Base-by-base conservation (phyloP, 2,329 filamentous ascomycete species). In the Colletotrichum paranaense region DNA sequence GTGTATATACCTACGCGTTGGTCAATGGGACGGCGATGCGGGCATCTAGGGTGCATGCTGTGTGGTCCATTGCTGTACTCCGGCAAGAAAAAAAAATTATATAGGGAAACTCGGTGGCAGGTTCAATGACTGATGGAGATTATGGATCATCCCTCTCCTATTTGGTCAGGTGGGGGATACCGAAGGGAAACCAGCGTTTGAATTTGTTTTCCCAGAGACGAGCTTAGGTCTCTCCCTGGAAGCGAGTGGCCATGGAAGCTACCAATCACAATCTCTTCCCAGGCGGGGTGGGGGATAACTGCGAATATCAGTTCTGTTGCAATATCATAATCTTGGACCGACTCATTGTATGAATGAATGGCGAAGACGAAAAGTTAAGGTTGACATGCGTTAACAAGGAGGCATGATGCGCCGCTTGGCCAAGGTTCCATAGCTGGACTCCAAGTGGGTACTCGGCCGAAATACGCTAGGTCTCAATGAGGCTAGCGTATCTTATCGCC, bases 1-100 rank as follows among this genome's bases (percentile, higher is more conserved):
- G 46, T 68, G 64, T 68, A 73, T 74, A 72, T 73, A 74, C 64
- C 68, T 64, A 73, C 65, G 68, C 62, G 46, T 63, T 62, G 72
- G 69, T 62, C 46, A 19, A 63, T 52, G 59, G 53, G 49, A 46
- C 52, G 35, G 63, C 64, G 35, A 57, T 38, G 65, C 26, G n/a
- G 46, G 46, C 16, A 35, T 35, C 49, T 32, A 32, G 46, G 22
- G 46, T 53, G n/a, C 58, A 28, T 49, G 60, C 19, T 22, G 55
- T 38, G 19, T 59, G 42, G 19, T 69, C 53, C 46, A 60, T 42
- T 46, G 26, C 38, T 35, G 28, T 69, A 67, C 52, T 60, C 46
- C 32, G 59, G 59, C 55, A 65, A 59, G 59, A 38, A 38, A 46
- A 38, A 32, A 68, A 69, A 70, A 35, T 59, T 26, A 42, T 5